These are phyloP conservation scores for Cystofilobasidium ferigula DNA, from an alignment of 768 basidiomycete species.

Conservation along the genomic window DNA sequence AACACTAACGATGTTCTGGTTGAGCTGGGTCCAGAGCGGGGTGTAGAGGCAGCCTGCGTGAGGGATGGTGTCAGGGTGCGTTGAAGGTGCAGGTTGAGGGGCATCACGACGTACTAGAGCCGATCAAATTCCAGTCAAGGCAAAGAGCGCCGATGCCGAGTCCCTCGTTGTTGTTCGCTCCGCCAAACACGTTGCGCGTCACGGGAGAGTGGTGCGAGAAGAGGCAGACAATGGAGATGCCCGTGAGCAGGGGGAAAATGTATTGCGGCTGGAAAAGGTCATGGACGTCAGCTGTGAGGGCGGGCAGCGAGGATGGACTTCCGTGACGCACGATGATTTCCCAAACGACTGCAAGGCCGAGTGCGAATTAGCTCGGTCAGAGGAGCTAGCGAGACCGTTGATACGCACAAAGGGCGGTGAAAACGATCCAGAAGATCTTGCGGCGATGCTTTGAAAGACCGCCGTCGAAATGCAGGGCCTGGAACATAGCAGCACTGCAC, in stretches of 20 bases:
- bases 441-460: conserved; percentile 31
- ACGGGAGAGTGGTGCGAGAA: conserved; percentile 32
- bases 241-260: conserved; percentile 36
- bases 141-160: conserved; percentile 30
- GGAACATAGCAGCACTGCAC: conserved; percentile 28
- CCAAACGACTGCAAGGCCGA: no score
- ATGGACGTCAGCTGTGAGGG: no score
- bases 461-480: conserved; percentile 35
- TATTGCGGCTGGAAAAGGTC: conserved; percentile 40
- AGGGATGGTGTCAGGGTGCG: background rate
- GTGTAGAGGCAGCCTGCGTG: conserved; percentile 32
- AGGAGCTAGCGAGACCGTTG: no score
- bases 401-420: conserved; percentile 34
- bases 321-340: no score
- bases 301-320: no score
- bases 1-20: background rate
- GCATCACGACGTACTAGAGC: background rate
- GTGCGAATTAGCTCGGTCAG: no score
- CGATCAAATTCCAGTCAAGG: conserved; percentile 29
- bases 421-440: conserved; percentile 35
- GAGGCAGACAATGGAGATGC: conserved; percentile 39
- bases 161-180: conserved; percentile 41
- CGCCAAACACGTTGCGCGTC: conserved; percentile 41
- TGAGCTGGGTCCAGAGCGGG: conserved; percentile 34
- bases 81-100: background rate